Evolutionary conservation across 2,329 filamentous ascomycete genomes (phyloP).

Genomic region (Paracorniculantispora psalliotae): DNA sequence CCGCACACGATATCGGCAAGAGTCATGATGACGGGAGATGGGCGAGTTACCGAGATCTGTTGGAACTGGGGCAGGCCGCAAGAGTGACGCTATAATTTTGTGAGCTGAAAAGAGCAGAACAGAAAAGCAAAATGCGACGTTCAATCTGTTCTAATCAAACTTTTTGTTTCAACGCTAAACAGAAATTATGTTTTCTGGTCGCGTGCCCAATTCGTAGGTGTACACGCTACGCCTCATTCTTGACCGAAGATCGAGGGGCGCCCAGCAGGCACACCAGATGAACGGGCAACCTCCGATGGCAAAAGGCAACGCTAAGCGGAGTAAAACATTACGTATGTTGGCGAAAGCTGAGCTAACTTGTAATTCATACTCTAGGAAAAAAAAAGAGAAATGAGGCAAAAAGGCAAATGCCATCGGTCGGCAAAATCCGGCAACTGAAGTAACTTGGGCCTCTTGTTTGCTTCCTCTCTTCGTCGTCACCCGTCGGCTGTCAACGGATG

Average conservation of each 20-base stretch:
- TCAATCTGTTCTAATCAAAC: too few species aligned
- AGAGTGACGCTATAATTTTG: too few species aligned
- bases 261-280: background rate
- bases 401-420: background rate
- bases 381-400: background rate
- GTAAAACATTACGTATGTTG: background rate
- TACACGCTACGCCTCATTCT: background rate
- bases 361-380: background rate
- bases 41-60: background rate
- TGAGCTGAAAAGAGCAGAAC: too few species aligned
- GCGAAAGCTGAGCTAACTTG: background rate
- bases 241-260: background rate
- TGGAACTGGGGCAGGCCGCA: background rate
- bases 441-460: background rate
- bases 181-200: background rate
- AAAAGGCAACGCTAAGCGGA: background rate
- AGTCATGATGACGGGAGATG: conserved; percentile 8
- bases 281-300: background rate
- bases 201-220: background rate
- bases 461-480: background rate
- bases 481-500: background rate
- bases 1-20: background rate
- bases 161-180: background rate
- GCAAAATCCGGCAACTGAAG: background rate
- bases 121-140: too few species aligned